Conservation (phyloP, 495 filamentous ascomycete species). For the Extremus antarcticus region DNA sequence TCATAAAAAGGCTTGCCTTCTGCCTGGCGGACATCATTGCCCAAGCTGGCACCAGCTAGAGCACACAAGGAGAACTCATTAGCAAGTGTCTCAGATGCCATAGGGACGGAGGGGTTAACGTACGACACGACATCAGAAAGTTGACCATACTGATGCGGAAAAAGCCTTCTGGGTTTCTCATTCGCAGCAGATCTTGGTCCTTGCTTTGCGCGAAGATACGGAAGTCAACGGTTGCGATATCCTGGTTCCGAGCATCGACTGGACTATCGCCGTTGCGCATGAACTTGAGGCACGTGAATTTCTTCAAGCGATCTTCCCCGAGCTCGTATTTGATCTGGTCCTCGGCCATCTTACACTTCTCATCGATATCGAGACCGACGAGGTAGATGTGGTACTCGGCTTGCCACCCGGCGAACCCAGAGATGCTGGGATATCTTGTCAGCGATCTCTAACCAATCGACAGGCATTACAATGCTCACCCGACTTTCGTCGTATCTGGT, state of each 20-base stretch:
- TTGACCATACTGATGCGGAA: conserved; percentile 13
- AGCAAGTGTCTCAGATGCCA: no score
- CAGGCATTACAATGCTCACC: no score
- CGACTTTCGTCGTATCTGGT: conserved; percentile 30
- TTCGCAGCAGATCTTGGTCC: conserved; percentile 20
- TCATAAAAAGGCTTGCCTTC: conserved; percentile 28
- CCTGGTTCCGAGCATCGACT: conserved; percentile 26
- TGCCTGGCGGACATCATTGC: conserved; percentile 23
- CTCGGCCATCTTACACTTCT: conserved; percentile 23
- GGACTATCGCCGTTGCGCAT: conserved; percentile 24
- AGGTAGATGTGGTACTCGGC: conserved; percentile 24
- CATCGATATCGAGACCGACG: conserved; percentile 24
- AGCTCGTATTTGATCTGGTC: conserved; percentile 21
- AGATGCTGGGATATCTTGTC: conserved; percentile 13
- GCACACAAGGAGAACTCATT: no score
- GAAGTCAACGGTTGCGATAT: conserved; percentile 32
- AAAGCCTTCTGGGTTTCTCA: conserved; percentile 25
- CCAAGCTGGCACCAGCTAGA: conserved; percentile 14
- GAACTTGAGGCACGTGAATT: conserved; percentile 27
- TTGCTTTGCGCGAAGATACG: conserved; percentile 28
- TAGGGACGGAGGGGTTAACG: no score
- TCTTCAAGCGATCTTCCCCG: conserved; percentile 8
- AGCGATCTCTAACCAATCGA: no score
- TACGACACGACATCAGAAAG: conserved; percentile 19
- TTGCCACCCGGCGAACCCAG: conserved; percentile 23